A percentile compares a stretch with the other conserved stretches of the same genome.
Evolutionary conservation across 2,329 filamentous ascomycete genomes (phyloP).

Genomic region (Chrysosporium queenslandicum): DNA sequence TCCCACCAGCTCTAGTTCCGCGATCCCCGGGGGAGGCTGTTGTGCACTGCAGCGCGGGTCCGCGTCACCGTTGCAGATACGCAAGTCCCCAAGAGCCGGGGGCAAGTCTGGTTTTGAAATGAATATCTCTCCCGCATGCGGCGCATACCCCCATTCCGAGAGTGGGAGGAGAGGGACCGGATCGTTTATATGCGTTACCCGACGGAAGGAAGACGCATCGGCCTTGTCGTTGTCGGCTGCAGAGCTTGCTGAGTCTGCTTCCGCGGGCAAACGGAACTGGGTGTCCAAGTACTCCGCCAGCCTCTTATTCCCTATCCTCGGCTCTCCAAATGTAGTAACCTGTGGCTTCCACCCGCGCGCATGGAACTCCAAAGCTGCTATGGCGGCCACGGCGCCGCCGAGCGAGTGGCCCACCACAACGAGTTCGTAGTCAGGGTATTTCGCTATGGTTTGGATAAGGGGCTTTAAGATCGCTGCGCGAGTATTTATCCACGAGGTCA

Average conservation of each 20-base stretch:
- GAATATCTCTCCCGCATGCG: slow-evolving; percentile 80
- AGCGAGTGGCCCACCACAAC: slow-evolving; percentile 83
- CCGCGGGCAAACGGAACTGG: slow-evolving; percentile 33
- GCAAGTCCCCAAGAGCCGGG: slow-evolving; percentile 58
- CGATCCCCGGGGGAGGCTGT: neutral
- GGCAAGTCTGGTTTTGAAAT: slow-evolving; percentile 64
- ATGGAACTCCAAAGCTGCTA: slow-evolving; percentile 74
- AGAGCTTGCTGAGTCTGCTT: slow-evolving; percentile 10
- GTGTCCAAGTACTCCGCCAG: slow-evolving; percentile 47
- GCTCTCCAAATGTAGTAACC: slow-evolving; percentile 90
- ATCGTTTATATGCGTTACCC: slow-evolving; percentile 77
- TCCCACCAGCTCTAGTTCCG: neutral
- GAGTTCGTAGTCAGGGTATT: slow-evolving; percentile 61
- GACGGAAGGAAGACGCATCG: slow-evolving; percentile 47
- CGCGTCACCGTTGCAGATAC: slow-evolving; percentile 58
- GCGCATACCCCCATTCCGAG: slow-evolving; percentile 74
- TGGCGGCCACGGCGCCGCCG: slow-evolving; percentile 79
- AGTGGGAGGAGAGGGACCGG: slow-evolving; percentile 82
- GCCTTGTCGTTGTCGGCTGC: slow-evolving; percentile 7
- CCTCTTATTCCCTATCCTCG: slow-evolving; percentile 49
- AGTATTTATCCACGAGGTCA: slow-evolving; percentile 71
- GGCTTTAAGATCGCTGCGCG: slow-evolving; percentile 58
- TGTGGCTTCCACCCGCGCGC: slow-evolving; percentile 63
- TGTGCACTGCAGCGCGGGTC: slow-evolving; percentile 61
- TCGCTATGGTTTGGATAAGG: slow-evolving; percentile 48